Evolutionary conservation across 345 rosid species (phyloP), one percentile per base, ranked within the genome.

Genomic region (Erysimum cheiranthoides): DNA sequence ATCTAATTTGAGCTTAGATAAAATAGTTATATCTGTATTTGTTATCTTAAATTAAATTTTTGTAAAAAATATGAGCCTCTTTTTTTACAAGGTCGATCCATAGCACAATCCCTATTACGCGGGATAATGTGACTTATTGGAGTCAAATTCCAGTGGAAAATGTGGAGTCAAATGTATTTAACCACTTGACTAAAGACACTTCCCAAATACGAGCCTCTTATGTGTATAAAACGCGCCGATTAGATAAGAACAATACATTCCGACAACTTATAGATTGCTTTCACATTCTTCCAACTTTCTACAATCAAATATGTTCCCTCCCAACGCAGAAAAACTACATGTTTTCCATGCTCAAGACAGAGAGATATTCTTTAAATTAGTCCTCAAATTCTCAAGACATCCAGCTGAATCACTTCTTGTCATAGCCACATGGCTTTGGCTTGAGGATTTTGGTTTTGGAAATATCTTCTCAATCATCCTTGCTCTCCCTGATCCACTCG

Each of bases 371-470:
- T 27, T 81, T 8, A 78, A 76, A 11, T 9, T 85, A 57, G 78
- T 85, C 3, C 12, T 78, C 8, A 57, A 28, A 3, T 53, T 68
- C 34, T 50, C 66, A 65, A 65, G 83, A 49, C 61, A 80, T 2
- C 83, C 79, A 0, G 77, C 61, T 13, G 83, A 85, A 10, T 83
- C 83, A 39, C 59, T 85, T 17, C 77, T 85, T 2, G 58, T 85
- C 63, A 74, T 83, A 69, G 84, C 88, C 4, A 30, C 71, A 9
- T 85, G 85, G 86, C 66, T 85, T 36, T 83, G 88, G 88, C 72
- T 85, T 13, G 83, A 85, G 70, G 73, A 83, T 2, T 67, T 21
- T 27, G 77, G 79, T 6, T 79, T 70, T 21, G 82, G 74, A 1
- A 66, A 76, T 10, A 47, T 83, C 1, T 47, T 79, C 14, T 27